Evolutionary conservation across 495 filamentous ascomycete genomes (phyloP).

Genomic region (Penicillium roqueforti): DNA sequence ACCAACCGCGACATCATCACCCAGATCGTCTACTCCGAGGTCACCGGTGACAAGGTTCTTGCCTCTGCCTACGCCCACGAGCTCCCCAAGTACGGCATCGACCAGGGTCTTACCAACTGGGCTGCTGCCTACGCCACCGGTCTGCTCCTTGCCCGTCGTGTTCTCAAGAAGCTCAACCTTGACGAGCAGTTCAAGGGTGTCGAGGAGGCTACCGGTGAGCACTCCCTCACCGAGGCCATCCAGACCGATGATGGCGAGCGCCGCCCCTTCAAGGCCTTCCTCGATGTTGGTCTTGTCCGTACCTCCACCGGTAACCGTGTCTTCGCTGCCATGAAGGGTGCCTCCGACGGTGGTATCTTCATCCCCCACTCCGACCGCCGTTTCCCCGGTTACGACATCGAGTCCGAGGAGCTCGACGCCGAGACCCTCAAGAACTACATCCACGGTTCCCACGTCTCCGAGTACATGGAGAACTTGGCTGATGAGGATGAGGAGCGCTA

Average conservation of each 20-base stretch:
- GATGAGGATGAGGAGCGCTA: conserved; percentile 99
- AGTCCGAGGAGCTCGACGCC: conserved; percentile 93
- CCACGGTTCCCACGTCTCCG: conserved; percentile 93
- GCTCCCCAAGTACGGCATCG: conserved; percentile 93
- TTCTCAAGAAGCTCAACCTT: conserved; percentile 92
- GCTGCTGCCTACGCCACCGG: conserved; percentile 94
- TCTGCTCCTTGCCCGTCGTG: conserved; percentile 92
- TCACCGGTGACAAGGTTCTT: conserved; percentile 96
- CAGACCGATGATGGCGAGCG: conserved; percentile 80
- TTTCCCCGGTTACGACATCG: conserved; percentile 97
- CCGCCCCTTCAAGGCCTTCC: conserved; percentile 97
- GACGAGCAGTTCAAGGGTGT: conserved; percentile 89
- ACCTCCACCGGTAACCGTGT: conserved; percentile 97
- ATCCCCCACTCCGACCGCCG: conserved; percentile 98
- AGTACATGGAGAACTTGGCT: conserved; percentile 99
- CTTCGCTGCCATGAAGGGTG: conserved; percentile 99
- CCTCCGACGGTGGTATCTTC: conserved; percentile 94
- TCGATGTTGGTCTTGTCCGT: conserved; percentile 94
- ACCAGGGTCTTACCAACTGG: conserved; percentile 99
- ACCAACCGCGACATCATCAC: conserved; percentile 99
- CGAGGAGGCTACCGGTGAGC: conserved; percentile 93
- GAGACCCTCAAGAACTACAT: conserved; percentile 99
- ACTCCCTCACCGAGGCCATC: conserved; percentile 82
- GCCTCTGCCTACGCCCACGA: conserved; percentile 92
- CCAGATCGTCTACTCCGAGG: conserved; percentile 96